phyloP scores from a whole-genome alignment of 1,139 yeast species.

The Lodderomyces margitis region DNA sequence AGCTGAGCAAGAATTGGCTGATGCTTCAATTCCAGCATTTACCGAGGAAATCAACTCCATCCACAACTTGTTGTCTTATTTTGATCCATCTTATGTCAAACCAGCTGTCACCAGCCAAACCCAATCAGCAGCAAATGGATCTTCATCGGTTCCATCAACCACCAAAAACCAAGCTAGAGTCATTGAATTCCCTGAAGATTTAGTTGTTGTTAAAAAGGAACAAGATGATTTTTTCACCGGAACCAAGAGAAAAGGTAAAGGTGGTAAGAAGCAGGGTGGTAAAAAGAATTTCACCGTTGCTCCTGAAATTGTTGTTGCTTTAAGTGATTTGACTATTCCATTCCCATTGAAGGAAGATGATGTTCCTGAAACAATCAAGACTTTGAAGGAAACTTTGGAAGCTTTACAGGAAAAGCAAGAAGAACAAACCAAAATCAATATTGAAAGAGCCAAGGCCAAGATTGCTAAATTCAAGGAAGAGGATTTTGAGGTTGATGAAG shows the following conservation, averaged over 20 bases:
- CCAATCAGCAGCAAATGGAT: slow-evolving; percentile 22
- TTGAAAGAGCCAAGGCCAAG: slow-evolving; percentile 73
- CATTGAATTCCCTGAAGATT: slow-evolving; percentile 62
- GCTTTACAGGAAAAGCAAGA: slow-evolving; percentile 75
- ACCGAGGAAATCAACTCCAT: slow-evolving; percentile 70
- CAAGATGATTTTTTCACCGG: slow-evolving; percentile 57
- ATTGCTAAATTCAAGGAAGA: slow-evolving; percentile 61
- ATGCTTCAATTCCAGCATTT: slow-evolving; percentile 84
- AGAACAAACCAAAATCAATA: slow-evolving; percentile 73
- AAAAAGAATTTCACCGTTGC: slow-evolving; percentile 64
- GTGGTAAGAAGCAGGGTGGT: slow-evolving; percentile 39
- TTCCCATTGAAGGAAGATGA: slow-evolving; percentile 81
- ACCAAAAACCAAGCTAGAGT: slow-evolving; percentile 39
- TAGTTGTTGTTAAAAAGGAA: slow-evolving; percentile 64
- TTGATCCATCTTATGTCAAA: slow-evolving; percentile 77
- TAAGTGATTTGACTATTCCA: slow-evolving; percentile 73
- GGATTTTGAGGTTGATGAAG: slow-evolving; percentile 30
- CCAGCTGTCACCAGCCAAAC: slow-evolving; percentile 32
- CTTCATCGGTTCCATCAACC: slow-evolving; percentile 25
- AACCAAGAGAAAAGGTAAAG: slow-evolving; percentile 44
- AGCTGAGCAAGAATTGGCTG: slow-evolving; percentile 63
- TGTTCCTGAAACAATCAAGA: slow-evolving; percentile 61
- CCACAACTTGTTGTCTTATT: slow-evolving; percentile 65
- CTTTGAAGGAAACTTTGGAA: slow-evolving; percentile 71
- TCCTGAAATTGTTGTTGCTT: slow-evolving; percentile 74